phyloP scores from a whole-genome alignment of 805 yeast species.

The Ogataea glucozyma region DNA sequence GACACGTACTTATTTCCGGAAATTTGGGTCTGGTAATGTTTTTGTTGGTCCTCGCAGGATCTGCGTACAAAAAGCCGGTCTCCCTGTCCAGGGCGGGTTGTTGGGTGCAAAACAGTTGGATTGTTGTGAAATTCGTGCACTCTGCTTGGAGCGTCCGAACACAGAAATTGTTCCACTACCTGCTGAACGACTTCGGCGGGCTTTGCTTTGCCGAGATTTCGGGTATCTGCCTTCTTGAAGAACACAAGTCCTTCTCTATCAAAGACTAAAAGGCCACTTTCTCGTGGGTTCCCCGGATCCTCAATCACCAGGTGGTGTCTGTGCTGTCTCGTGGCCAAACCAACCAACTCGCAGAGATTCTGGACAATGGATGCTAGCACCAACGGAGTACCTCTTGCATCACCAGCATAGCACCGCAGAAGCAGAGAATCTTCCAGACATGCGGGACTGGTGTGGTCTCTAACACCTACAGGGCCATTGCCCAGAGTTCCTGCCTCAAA shows the following conservation, averaged over 20 bases:
- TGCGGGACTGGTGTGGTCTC: not conserved
- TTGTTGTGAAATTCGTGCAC: not conserved
- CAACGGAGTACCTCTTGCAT: slow-evolving; percentile 7
- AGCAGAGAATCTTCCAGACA: slow-evolving; percentile 12
- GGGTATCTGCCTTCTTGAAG: slow-evolving; percentile 2
- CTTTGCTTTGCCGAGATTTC: too few relatives aligned
- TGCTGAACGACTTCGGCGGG: too few relatives aligned
- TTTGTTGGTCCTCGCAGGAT: not conserved
- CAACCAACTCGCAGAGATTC: slow-evolving; percentile 10
- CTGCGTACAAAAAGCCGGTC: slow-evolving; percentile 7
- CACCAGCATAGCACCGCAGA: slow-evolving; percentile 17
- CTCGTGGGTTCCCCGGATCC: slow-evolving; percentile 2
- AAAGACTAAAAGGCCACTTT: not conserved
- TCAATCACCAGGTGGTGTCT: slow-evolving; percentile 4
- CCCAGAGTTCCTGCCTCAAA: not conserved
- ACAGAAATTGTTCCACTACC: slow-evolving; percentile 3
- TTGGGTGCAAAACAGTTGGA: slow-evolving; percentile 5
- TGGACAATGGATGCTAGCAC: slow-evolving; percentile 11
- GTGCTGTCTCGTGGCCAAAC: slow-evolving; percentile 7
- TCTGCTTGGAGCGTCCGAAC: slow-evolving; percentile 5
- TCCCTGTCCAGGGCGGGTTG: not conserved
- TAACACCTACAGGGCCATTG: not conserved
- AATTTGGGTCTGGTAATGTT: slow-evolving; percentile 9
- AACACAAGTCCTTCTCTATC: not conserved
- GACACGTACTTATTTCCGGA: slow-evolving; percentile 10